Evolutionary conservation across 495 filamentous ascomycete species (phyloP), one percentile per base, ranked within the genome.

Genomic region (Neurospora hispaniola): DNA sequence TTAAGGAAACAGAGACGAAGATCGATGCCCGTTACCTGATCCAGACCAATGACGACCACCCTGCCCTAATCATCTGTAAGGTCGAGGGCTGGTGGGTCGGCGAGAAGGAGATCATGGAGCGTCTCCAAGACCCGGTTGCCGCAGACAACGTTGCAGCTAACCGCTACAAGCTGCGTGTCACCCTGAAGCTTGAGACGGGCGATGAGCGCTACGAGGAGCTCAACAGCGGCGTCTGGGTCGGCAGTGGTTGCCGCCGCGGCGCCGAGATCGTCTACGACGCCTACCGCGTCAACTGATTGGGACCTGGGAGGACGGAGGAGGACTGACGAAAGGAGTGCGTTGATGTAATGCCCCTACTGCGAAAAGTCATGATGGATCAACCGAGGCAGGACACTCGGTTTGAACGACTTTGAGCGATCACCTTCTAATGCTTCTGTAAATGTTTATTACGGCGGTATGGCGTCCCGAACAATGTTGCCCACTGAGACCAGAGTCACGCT

Each of bases 251-350:
- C 35, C 76, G 79, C 9, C 54, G 77, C 35, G 78, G 79, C 39
- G 77, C 78, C n/a, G 77, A 80, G 71, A 76, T 81, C 38, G 77
- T 80, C 27, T 81, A 81, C 69, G 78, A 81, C 59, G 79, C 76
- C 18, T 79, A 81, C 71, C 75, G 78, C 16, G 70, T 79, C 38
- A 73, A 71, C 72, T 80, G 71, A 75, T 66, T 48, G 9, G n/a
- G 11, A 18, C 23, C 2, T 44, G n/a, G 43, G 6, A 46, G 54
- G 54, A 18, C 27, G 54, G 54, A 66, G 54, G 27, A 66, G 31
- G 54, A 66, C 14, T 66, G 31, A 66, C 12, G 54, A 31, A 27
- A 66, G 54, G 54, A 66, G 54, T 66, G 54, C 54, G 27, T 35
- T 66, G 54, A 27, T 62, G 54, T 35, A 66, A 66, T 66, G 54